These are phyloP conservation scores for Coniochaeta pulveracea DNA, from an alignment of 2,329 filamentous ascomycete genomes.

Conservation along the genomic window DNA sequence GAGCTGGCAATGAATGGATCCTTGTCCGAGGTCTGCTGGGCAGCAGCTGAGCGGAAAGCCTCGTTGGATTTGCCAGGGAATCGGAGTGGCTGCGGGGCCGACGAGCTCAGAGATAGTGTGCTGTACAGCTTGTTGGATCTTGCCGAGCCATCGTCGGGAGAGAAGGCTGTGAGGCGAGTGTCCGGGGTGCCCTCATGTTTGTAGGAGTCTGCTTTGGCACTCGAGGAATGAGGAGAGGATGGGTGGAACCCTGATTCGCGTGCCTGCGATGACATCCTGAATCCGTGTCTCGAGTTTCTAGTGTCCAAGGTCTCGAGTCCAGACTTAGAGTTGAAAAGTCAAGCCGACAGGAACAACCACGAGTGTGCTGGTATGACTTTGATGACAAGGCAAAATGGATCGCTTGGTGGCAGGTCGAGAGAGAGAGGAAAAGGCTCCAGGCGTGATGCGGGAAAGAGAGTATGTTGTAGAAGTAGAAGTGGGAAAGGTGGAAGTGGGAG, in stretches of 20 bases:
- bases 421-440: too few species aligned
- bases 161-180: constrained; percentile 52
- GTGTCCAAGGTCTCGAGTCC: too few species aligned
- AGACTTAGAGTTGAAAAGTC: not conserved
- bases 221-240: constrained; percentile 39
- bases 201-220: constrained; percentile 41
- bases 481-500: constrained; percentile 6
- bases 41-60: constrained; percentile 13
- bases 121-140: constrained; percentile 28
- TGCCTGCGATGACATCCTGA: constrained; percentile 24
- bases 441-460: too few species aligned
- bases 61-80: constrained; percentile 17
- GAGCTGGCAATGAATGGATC: constrained; percentile 43
- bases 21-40: constrained; percentile 25
- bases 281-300: too few species aligned
- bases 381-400: too few species aligned
- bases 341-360: not conserved
- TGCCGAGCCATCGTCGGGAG: constrained; percentile 42
- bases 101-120: constrained; percentile 17
- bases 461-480: constrained; percentile 3
- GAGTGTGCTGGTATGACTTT: too few species aligned
- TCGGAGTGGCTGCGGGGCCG: constrained; percentile 15
- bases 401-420: too few species aligned
- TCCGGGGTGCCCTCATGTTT: constrained; percentile 48
- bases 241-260: constrained; percentile 29